Conservation (phyloP, 116 monocot genomes). For the Zostera marina region DNA sequence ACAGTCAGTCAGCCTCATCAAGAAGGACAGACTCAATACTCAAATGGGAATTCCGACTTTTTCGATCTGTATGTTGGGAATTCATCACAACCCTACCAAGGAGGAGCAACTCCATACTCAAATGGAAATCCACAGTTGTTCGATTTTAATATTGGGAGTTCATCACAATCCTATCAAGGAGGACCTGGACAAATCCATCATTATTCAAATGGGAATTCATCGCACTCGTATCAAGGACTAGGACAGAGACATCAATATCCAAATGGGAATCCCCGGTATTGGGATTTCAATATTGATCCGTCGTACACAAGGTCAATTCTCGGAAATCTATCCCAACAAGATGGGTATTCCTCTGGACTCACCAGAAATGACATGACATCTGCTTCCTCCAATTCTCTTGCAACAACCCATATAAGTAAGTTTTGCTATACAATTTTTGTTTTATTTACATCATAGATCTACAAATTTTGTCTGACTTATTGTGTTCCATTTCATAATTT, state of each 20-base stretch:
- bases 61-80: background rate
- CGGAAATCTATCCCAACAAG: background rate
- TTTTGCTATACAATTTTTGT: background rate
- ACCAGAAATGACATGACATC: slow-evolving; percentile 1
- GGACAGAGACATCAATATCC: too few relatives aligned
- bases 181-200: too few relatives aligned
- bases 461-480: background rate
- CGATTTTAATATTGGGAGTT: background rate
- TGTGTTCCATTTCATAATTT: background rate
- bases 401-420: background rate
- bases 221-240: too few relatives aligned
- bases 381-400: background rate
- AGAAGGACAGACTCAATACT: background rate
- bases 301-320: background rate
- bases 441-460: background rate
- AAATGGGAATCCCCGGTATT: too few relatives aligned
- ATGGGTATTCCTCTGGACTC: background rate
- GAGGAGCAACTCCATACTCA: too few relatives aligned
- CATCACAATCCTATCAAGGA: slow-evolving; percentile 1
- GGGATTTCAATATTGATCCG: too few relatives aligned
- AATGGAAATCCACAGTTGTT: too few relatives aligned
- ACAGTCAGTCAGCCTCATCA: background rate
- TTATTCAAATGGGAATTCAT: too few relatives aligned
- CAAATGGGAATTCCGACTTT: background rate
- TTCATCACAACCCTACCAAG: background rate